phyloP scores from a whole-genome alignment of 495 filamentous ascomycete genomes.

The Astrothelium macrocarpum region DNA sequence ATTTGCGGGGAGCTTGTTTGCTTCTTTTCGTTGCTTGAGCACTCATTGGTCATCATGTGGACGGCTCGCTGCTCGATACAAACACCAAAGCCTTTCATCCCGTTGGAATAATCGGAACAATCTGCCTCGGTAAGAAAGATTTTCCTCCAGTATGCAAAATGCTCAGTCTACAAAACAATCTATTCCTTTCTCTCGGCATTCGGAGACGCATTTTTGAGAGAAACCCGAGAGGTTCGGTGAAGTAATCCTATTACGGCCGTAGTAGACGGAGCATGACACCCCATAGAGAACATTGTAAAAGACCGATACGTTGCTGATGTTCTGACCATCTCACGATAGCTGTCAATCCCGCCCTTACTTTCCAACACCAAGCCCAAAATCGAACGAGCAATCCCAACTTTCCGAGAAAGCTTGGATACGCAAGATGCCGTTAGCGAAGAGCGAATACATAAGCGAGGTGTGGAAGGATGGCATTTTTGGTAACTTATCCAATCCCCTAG shows the following conservation, averaged over 20 bases:
- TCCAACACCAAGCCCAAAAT: not conserved
- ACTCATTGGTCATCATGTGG: not conserved
- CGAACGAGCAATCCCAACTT: not conserved
- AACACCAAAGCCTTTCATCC: not conserved
- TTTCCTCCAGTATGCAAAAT: not conserved
- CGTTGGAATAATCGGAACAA: not conserved
- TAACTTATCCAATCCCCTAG: too few relatives aligned
- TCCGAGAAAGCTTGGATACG: not conserved
- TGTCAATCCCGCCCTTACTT: not conserved
- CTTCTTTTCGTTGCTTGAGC: not conserved
- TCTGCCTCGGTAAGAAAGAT: not conserved
- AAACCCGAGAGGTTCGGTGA: not conserved
- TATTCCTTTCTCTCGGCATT: not conserved
- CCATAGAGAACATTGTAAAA: not conserved
- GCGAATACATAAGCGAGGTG: slow-evolving; percentile 65
- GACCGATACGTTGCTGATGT: not conserved
- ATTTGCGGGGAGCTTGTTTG: not conserved
- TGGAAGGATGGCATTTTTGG: slow-evolving; percentile 84
- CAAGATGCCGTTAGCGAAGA: slow-evolving; percentile 56
- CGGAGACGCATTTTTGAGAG: not conserved
- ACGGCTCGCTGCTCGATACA: not conserved
- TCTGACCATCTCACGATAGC: not conserved
- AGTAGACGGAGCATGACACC: not conserved
- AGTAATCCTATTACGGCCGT: slow-evolving; percentile 1
- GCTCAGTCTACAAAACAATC: not conserved